phyloP scores from a whole-genome alignment of 75 land plant genomes.

The Picea sitchensis region DNA sequence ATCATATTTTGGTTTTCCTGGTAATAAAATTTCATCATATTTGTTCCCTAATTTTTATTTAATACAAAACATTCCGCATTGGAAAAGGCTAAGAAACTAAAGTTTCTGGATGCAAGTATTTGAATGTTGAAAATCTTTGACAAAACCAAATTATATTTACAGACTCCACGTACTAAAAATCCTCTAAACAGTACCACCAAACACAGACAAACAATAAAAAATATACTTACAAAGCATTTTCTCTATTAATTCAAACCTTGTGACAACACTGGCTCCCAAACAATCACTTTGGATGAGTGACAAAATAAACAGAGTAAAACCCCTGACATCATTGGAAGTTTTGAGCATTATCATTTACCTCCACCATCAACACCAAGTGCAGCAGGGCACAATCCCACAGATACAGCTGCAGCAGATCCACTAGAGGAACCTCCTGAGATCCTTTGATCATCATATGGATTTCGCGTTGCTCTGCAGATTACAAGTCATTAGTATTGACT shows the following conservation, averaged over 20 bases:
- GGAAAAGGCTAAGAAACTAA: no score
- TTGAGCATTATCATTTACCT: conserved; percentile 32
- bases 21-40: not conserved
- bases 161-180: not conserved
- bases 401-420: conserved; percentile 78
- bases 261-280: not conserved
- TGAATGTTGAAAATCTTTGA: not conserved
- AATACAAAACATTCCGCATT: no score
- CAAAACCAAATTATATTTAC: not conserved
- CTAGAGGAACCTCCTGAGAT: conserved; percentile 80
- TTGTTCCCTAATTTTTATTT: not conserved
- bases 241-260: not conserved
- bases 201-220: not conserved
- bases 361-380: conserved; percentile 88
- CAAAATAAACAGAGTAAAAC: not conserved
- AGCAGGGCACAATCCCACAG: conserved; percentile 74
- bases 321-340: not conserved
- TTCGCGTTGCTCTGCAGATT: conserved; percentile 52
- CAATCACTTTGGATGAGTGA: not conserved
- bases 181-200: not conserved
- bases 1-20: not conserved
- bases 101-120: not conserved
- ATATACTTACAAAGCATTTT: not conserved
- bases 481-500: not conserved
- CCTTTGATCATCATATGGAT: conserved; percentile 57